Conservation (phyloP, 805 yeast genomes). For the Nakazawaea ishiwadae region DNA sequence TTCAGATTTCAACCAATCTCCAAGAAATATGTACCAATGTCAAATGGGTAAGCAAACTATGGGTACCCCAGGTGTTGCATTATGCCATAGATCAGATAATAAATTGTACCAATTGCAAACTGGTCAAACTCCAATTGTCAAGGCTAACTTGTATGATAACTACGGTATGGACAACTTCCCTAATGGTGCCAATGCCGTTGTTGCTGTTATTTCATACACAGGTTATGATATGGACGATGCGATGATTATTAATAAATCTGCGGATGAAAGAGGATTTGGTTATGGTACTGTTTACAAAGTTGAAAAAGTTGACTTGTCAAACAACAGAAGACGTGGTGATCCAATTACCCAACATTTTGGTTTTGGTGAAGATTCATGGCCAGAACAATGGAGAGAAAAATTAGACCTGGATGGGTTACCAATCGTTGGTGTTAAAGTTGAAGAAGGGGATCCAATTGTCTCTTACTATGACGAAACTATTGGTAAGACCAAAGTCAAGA, state of each 20-base stretch:
- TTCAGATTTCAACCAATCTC: constrained; percentile 97
- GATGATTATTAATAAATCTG: constrained; percentile 95
- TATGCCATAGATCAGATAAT: constrained; percentile 89
- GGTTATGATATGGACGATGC: constrained; percentile 99
- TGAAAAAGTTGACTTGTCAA: constrained; percentile 80
- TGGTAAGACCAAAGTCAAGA: constrained; percentile 87
- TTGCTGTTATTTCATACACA: constrained; percentile 96
- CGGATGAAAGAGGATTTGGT: constrained; percentile 97
- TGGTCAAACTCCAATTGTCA: constrained; percentile 96
- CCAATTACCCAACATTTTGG: constrained; percentile 94
- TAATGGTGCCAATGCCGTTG: constrained; percentile 97
- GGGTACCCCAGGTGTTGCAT: constrained; percentile 99
- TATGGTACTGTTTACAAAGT: constrained; percentile 96
- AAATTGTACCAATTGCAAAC: constrained; percentile 88
- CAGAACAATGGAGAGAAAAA: constrained; percentile 82
- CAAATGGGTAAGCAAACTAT: constrained; percentile 99
- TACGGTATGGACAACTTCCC: constrained; percentile 99
- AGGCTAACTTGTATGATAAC: constrained; percentile 88
- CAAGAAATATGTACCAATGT: constrained; percentile 92
- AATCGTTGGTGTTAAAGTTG: constrained; percentile 76
- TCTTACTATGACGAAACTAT: constrained; percentile 88
- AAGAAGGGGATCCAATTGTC: constrained; percentile 94
- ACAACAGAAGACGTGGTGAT: constrained; percentile 82
- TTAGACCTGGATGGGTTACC: constrained; percentile 94
- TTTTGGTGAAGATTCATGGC: constrained; percentile 91